Evolutionary conservation across 2,329 filamentous ascomycete genomes (phyloP), one percentile per base, ranked within the genome.

Genomic region (Hypoxylon sp.): DNA sequence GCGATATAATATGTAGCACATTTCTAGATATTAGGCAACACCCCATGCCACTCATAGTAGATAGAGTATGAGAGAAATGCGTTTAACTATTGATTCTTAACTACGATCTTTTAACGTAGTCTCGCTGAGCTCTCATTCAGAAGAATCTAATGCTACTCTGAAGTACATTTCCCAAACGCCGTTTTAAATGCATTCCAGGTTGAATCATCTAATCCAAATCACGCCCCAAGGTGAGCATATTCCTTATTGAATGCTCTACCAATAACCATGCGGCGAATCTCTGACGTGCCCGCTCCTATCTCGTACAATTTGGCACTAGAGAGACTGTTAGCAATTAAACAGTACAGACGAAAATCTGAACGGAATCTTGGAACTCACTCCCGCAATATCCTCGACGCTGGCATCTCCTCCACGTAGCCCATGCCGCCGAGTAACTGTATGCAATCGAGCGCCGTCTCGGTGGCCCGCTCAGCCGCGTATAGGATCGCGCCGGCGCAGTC

Each of bases 341-440:
- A 11, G 3, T 14, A 33, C 9, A 6, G 13, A 17, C 6, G 17
- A 59, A 61, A 9, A 17, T n/a, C 35, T 33, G 14, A 31, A n/a
- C 33, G 17, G 8, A 46, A 59, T 6, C 26, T 29, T 10, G n/a
- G 14, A 8, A 82, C 85, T 83, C 74, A 87, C 85, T 91, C 88
- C 76, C 96, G 83, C 74, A 98, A 81, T 72, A 98, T 86, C 71
- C 95, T 86, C 22, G 94, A 97, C 0, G 94, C 94, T 0, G 94
- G 91, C 83, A 98, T 94, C 82, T 99, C 96, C 80, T 98, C 97
- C 74, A 97, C 89, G 78, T 98, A 98, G 3, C 95, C 95, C 89
- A 95, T 98, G 0, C 95, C 96, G 17, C 96, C 96, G 77, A 99
- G 87, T 66, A 97, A 86, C 81, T 99, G 96, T 66, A 98, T 93